phyloP scores from a whole-genome alignment of 108 stramenopile species.

The Nitzschia inconspicua region DNA sequence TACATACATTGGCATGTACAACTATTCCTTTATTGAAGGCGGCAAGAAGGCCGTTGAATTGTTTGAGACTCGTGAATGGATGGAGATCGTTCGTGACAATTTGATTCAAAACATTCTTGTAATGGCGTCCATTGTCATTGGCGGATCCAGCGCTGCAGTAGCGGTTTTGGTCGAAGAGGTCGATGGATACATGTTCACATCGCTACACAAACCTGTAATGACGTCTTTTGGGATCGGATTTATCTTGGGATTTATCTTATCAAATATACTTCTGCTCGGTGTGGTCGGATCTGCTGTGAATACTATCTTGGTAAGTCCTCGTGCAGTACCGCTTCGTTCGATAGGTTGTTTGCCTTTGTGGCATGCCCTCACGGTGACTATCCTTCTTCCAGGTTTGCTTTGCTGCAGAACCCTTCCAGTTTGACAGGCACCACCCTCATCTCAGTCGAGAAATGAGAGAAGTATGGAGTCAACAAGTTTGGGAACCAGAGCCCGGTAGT shows the following conservation, averaged over 20 bases:
- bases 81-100: slow-evolving; percentile 64
- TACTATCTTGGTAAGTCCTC: slow-evolving; percentile 76
- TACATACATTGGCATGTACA: slow-evolving; percentile 73
- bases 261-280: slow-evolving; percentile 46
- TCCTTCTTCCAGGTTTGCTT: too few relatives aligned
- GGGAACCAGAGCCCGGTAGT: slow-evolving; percentile 32
- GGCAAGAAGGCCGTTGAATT: slow-evolving; percentile 65
- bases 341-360: too few relatives aligned
- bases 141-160: slow-evolving; percentile 38
- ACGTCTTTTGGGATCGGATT: slow-evolving; percentile 64
- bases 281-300: slow-evolving; percentile 78
- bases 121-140: slow-evolving; percentile 51
- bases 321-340: too few relatives aligned
- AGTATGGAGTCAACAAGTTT: slow-evolving; percentile 61
- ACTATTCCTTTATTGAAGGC: slow-evolving; percentile 61
- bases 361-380: too few relatives aligned
- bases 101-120: slow-evolving; percentile 55
- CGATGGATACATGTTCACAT: slow-evolving; percentile 63
- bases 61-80: slow-evolving; percentile 80
- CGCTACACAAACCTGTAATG: slow-evolving; percentile 52
- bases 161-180: slow-evolving; percentile 70
- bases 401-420: slow-evolving; percentile 78
- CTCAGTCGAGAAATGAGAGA: slow-evolving; percentile 72
- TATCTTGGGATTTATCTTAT: slow-evolving; percentile 57
- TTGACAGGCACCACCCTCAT: slow-evolving; percentile 77